Percentiles rank a stretch among this genome's conserved stretches.
Evolutionary conservation across 768 basidiomycete genomes (phyloP).

Genomic region (Trametes cingulata): DNA sequence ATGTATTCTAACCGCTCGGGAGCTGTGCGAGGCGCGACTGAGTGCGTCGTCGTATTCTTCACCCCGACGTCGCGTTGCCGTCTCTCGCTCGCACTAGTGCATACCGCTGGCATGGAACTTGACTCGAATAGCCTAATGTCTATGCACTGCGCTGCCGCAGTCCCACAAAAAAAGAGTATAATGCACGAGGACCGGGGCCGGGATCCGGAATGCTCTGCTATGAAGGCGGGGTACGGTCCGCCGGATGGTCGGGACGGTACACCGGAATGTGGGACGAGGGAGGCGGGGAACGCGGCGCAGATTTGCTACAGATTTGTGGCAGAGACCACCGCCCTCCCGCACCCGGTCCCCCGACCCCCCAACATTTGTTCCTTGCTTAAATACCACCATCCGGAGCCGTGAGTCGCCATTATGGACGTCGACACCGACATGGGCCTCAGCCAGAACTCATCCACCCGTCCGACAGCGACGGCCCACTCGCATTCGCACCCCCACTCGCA

Average conservation of each 20-base stretch:
- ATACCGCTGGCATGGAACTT: too few species aligned
- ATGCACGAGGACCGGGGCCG: background rate
- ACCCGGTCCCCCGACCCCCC: too few species aligned
- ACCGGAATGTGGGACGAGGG: background rate
- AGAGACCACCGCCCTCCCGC: too few species aligned
- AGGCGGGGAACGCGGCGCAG: background rate
- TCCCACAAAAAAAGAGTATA: too few species aligned
- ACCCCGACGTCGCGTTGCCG: background rate
- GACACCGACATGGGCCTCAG: slow-evolving; percentile 21
- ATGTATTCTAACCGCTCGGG: too few species aligned
- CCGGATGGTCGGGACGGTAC: background rate
- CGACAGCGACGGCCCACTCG: background rate
- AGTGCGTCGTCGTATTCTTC: too few species aligned
- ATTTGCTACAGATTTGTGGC: too few species aligned
- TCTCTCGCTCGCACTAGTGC: background rate
- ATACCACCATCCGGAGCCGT: background rate
- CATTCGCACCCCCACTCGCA: background rate
- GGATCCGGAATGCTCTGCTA: background rate
- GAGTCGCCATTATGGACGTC: slow-evolving; percentile 11
- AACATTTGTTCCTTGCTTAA: background rate
- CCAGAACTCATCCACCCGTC: background rate
- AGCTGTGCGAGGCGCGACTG: background rate
- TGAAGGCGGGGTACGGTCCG: background rate
- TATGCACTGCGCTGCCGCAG: too few species aligned
- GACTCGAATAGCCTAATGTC: too few species aligned